These are phyloP conservation scores for Mytilinidion resinicola DNA, from an alignment of 495 filamentous ascomycete species.

Conservation along the genomic window DNA sequence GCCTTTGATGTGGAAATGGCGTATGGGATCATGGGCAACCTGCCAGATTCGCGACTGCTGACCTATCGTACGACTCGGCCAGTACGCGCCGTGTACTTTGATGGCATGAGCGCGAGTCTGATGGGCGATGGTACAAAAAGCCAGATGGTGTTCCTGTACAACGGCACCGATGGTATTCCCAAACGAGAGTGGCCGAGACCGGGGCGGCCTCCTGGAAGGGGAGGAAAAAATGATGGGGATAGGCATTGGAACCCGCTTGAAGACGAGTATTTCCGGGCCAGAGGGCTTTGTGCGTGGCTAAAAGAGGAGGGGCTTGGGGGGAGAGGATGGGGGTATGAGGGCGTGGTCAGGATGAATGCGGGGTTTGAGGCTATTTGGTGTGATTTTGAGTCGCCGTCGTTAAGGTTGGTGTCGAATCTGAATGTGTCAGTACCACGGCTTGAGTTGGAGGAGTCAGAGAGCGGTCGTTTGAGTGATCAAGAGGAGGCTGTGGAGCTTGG, in stretches of 20 bases:
- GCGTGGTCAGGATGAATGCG: slow-evolving; percentile 44
- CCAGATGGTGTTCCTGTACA: slow-evolving; percentile 43
- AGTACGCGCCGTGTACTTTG: slow-evolving; percentile 40
- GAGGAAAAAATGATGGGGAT: not conserved
- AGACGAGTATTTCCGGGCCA: slow-evolving; percentile 40
- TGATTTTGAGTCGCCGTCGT: slow-evolving; percentile 34
- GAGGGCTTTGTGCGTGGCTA: slow-evolving; percentile 38
- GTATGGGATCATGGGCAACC: slow-evolving; percentile 41
- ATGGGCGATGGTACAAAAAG: slow-evolving; percentile 35
- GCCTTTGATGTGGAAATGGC: slow-evolving; percentile 44
- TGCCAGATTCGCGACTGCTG: slow-evolving; percentile 36
- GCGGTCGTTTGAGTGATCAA: not conserved
- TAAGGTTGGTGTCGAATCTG: slow-evolving; percentile 35
- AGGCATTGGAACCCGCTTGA: slow-evolving; percentile 26
- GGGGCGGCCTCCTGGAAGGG: slow-evolving; percentile 1
- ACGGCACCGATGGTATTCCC: slow-evolving; percentile 32
- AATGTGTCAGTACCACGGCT: slow-evolving; percentile 38
- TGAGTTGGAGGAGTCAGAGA: not conserved
- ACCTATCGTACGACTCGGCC: slow-evolving; percentile 39
- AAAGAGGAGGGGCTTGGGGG: slow-evolving; percentile 23
- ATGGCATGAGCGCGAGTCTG: slow-evolving; percentile 41
- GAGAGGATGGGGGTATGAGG: slow-evolving; percentile 39
- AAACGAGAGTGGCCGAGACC: slow-evolving; percentile 6
- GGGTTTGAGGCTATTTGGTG: slow-evolving; percentile 45
- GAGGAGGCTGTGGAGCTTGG: not conserved